Evolutionary conservation across 2,329 filamentous ascomycete species (phyloP), one percentile per base, ranked within the genome.

Genomic region (Fusarium drepaniforme): DNA sequence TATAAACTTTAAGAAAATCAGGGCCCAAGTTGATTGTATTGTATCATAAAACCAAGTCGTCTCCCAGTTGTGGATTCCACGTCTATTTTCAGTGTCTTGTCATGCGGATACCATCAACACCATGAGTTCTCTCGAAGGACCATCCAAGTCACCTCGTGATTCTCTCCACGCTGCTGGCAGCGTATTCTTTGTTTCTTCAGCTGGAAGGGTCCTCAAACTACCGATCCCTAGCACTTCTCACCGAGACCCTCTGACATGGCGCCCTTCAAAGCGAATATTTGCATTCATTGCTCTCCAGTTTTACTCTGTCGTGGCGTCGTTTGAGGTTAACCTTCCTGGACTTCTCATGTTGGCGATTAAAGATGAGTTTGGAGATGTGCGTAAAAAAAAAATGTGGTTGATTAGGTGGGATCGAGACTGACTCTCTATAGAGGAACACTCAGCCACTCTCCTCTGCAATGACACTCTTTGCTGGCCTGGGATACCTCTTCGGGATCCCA

Each of bases 101-200:
- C 30, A 40, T 59, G 35, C 51, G 25, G 15, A 46, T 30, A 59
- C 33, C 13, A n/a, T 16, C 18, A 37, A 35, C 40, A 58, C 5
- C 16, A 74, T 74, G 72, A 28, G 18, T 11, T 75, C 66, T n/a
- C 12, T 16, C 13, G 5, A 46, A 9, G 49, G 37, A 37, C 53
- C 63, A 8, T 40, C 49, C 2, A n/a, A 9, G 21, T 6, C 38
- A 0, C 65, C 38, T 8, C 67, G 73, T 28, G 73, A 71, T 8
- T 73, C 73, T 23, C n/a, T 69, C 7, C 74, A 71, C 66, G 68
- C 73, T 75, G 70, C 75, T 35, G 75, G 75, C 75, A 77, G 75
- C 68, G 75, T 77, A 38, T 77, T 77, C 66, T 77, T 77, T 51
- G 62, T 77, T 23, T 70, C 75, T 23, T 71, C 72, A 5, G 60